A percentile compares a stretch with the other conserved stretches of the same genome.
Conservation (phyloP, 306 rosid genomes). For the Erythrophleum fordii region DNA sequence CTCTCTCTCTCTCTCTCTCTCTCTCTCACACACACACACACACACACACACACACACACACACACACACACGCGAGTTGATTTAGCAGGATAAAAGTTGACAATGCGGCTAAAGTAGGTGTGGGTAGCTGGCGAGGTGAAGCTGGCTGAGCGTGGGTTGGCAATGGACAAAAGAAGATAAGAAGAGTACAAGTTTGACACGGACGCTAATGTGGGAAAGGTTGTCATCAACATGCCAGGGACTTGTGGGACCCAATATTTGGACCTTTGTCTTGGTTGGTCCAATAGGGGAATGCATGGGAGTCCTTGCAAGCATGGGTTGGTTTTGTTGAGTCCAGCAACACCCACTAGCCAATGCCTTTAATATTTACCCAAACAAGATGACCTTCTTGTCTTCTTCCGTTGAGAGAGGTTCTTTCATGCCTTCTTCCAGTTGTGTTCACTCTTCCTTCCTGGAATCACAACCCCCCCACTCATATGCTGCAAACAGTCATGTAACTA, state of each 20-base stretch:
- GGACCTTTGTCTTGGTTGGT: background rate
- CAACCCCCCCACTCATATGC: background rate
- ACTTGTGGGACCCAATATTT: slow-evolving; percentile 4
- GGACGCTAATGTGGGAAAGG: background rate
- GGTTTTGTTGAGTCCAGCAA: slow-evolving; percentile 24
- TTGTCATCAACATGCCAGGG: background rate
- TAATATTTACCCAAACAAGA: background rate
- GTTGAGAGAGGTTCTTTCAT: background rate
- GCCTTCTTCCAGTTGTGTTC: background rate
- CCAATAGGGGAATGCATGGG: background rate
- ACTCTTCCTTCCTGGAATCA: background rate
- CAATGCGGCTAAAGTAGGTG: background rate
- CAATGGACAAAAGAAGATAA: background rate
- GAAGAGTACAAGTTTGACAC: slow-evolving; percentile 17
- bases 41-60: background rate
- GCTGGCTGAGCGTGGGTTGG: background rate
- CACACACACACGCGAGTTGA: background rate
- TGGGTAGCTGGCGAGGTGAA: background rate
- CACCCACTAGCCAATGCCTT: background rate
- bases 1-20: too few species aligned
- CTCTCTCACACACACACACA: too few species aligned
- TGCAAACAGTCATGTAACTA: background rate
- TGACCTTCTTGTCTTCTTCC: background rate
- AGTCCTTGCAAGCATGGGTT: background rate
- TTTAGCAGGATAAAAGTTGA: background rate